phyloP scores from a whole-genome alignment of 176 grass and related monocot genomes.

The Oryza coarctata region DNA sequence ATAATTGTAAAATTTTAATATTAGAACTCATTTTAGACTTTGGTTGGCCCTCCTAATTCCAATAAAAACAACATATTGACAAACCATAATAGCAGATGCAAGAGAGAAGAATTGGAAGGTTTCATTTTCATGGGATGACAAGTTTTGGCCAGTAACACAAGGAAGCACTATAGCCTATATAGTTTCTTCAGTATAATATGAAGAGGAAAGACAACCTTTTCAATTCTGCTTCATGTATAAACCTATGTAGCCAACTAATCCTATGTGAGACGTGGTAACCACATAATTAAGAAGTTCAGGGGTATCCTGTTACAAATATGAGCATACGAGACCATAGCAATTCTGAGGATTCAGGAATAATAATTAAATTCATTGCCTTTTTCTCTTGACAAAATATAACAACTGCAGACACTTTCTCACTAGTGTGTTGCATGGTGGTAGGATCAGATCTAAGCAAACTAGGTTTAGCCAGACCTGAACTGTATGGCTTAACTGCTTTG shows the following conservation, averaged over 20 bases:
- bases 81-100: neutral
- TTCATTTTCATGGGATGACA: neutral
- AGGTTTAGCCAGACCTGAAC: neutral
- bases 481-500: neutral
- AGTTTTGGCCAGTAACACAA: neutral
- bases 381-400: neutral
- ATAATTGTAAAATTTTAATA: neutral
- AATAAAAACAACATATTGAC: neutral
- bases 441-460: neutral
- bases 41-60: neutral
- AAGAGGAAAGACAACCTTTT: neutral
- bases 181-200: neutral
- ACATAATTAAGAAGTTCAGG: neutral
- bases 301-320: neutral
- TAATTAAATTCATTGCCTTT: neutral
- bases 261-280: neutral
- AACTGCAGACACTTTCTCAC: neutral
- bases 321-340: neutral
- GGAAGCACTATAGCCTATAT: neutral
- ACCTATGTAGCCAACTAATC: neutral
- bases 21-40: neutral
- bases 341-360: neutral
- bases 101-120: neutral
- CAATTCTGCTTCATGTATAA: neutral
- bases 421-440: neutral